Percentiles rank a stretch among this genome's conserved stretches.
phyloP scores from a whole-genome alignment of 1,284 basidiomycete genomes.

The Paramarasmius palmivorus region DNA sequence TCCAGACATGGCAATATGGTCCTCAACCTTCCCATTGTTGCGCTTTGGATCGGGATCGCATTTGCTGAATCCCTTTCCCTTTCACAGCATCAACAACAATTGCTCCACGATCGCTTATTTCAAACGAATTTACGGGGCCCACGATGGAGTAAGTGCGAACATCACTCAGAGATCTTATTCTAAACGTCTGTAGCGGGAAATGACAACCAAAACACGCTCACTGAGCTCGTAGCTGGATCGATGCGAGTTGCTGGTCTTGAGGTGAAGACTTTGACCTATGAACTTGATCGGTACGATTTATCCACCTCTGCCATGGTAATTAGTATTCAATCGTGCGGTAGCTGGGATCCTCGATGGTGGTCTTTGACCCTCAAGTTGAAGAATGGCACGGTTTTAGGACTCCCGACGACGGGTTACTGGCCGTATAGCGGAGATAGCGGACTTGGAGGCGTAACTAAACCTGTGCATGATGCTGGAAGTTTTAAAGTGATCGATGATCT shows the following conservation, averaged over 20 bases:
- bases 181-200: constrained; percentile 25
- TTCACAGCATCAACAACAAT: constrained; percentile 21
- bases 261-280: constrained; percentile 26
- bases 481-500: constrained; percentile 19
- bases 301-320: background rate
- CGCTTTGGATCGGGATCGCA: background rate
- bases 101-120: constrained; percentile 25
- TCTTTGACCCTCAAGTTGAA: constrained; percentile 25
- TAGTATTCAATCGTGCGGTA: background rate
- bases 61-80: background rate
- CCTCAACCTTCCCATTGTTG: too few relatives aligned
- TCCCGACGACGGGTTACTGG: constrained; percentile 32
- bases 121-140: constrained; percentile 30
- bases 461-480: constrained; percentile 25
- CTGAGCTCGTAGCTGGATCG: constrained; percentile 22
- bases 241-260: constrained; percentile 26
- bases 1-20: too few relatives aligned
- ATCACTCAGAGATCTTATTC: background rate
- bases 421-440: constrained; percentile 29
- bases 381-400: constrained; percentile 26
- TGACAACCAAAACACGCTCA: constrained; percentile 29
- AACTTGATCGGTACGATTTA: constrained; percentile 19
- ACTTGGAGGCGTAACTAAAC: constrained; percentile 24
- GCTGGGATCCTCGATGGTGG: constrained; percentile 32
- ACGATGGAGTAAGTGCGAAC: constrained; percentile 25